Evolutionary conservation across 1,284 basidiomycete species (phyloP), one percentile per base, ranked within the genome.

Genomic region (Boletus semigastroideus): DNA sequence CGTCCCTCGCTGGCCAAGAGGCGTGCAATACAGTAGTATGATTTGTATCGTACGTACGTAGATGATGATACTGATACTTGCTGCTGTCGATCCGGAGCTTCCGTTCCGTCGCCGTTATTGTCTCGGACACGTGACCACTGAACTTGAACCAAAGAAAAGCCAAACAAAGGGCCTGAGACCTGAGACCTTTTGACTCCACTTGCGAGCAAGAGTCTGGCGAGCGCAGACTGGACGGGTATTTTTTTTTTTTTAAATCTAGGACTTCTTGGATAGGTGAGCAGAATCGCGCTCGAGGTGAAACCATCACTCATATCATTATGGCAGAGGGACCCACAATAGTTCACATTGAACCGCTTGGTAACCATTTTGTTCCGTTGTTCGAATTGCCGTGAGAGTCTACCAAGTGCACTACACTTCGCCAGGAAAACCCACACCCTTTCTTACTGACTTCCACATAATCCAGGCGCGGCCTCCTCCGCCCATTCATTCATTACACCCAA

Each of bases 401-500:
- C 22, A 9, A 36, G 48, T 52, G 43, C 42, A 44, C 45, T 44
- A 40, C 43, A 52, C 46, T 37, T 46, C 42, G 40, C 53, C 14
- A 16, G 45, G 34, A 45, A 36, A 20, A 3, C 8, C 16, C 40
- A 25, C 17, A 33, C 46, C 34, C 39, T 48, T 25, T 40, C 34
- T 31, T 7, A 51, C 57, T 58, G 37, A 58, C 58, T 48, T 62
- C 51, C 59, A 58, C 61, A 56, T 61, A 54, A n/a, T 59, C 66
- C 72, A 84, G 82, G 82, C 74, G 77, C 83, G 82, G 81, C 83
- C 80, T 82, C 82, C 83, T 86, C 81, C 82, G 81, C 75, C 66
- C 67, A 69, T 65, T 78, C 82, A 71, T 66, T 86, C 83, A 58
- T 82, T 84, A 72, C 67, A 63, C 64, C 60, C 70, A 73, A 79